Evolutionary conservation across 768 basidiomycete genomes (phyloP).

Genomic region (Zangia roseola): DNA sequence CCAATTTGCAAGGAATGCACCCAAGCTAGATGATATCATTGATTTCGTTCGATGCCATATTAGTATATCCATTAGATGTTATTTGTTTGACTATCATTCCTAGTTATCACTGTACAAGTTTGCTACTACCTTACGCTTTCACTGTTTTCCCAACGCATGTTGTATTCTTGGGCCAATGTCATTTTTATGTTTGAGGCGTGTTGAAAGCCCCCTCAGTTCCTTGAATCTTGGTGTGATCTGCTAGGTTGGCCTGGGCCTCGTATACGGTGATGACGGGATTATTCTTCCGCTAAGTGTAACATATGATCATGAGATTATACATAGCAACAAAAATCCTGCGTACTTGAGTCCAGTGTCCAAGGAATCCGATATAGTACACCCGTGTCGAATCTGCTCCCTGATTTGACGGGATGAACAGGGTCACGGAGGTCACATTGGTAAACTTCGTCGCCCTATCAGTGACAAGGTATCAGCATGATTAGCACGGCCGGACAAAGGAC

Average conservation of each 20-base stretch:
- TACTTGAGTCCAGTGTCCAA: slow-evolving; percentile 81
- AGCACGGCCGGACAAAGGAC: background rate
- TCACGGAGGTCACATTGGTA: slow-evolving; percentile 75
- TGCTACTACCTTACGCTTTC: slow-evolving; percentile 13
- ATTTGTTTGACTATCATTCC: background rate
- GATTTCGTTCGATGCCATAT: background rate
- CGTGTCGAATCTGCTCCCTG: slow-evolving; percentile 76
- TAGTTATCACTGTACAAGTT: background rate
- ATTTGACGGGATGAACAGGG: slow-evolving; percentile 76
- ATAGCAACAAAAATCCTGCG: background rate
- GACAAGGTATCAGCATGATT: background rate
- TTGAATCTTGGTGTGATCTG: slow-evolving; percentile 85
- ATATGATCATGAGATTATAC: background rate
- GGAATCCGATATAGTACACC: slow-evolving; percentile 83
- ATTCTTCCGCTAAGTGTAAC: slow-evolving; percentile 58
- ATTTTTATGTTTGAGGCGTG: slow-evolving; percentile 38
- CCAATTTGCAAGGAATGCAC: slow-evolving; percentile 20
- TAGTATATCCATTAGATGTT: background rate
- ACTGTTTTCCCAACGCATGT: slow-evolving; percentile 3
- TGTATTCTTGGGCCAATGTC: background rate
- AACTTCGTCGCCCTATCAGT: slow-evolving; percentile 76
- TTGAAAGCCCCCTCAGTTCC: slow-evolving; percentile 67
- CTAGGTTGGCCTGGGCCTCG: slow-evolving; percentile 82
- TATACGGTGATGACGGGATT: slow-evolving; percentile 85
- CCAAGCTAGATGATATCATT: slow-evolving; percentile 12